These are phyloP conservation scores for Aquilaria agallochum DNA, from an alignment of 441 rosid genomes.

Conservation along the genomic window DNA sequence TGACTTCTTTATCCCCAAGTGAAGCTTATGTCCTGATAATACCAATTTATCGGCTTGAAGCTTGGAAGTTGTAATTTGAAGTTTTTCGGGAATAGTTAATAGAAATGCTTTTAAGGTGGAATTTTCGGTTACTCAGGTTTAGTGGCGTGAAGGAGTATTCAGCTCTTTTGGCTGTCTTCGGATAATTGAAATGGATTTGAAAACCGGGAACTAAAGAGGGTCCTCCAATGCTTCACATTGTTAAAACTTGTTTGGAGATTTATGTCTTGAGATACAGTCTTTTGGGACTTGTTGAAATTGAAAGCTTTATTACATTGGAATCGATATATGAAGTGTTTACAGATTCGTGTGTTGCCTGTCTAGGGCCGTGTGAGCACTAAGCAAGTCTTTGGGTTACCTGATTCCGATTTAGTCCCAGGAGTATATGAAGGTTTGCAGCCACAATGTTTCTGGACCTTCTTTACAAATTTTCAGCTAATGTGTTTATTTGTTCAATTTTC, in stretches of 20 bases:
- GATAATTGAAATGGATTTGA: background rate
- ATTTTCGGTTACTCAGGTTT: too few relatives aligned
- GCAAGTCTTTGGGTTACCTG: slow-evolving; percentile 78
- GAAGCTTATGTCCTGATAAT: too few relatives aligned
- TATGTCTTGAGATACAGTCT: background rate
- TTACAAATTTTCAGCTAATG: too few relatives aligned
- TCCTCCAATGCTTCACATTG: background rate
- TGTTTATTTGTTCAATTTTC: background rate
- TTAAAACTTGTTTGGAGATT: background rate
- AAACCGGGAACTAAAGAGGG: background rate
- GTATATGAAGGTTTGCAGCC: slow-evolving; percentile 74
- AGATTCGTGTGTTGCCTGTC: background rate
- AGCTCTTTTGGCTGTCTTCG: too few relatives aligned
- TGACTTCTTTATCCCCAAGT: slow-evolving; percentile 10
- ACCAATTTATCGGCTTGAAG: too few relatives aligned
- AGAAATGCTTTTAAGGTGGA: too few relatives aligned
- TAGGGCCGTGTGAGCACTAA: slow-evolving; percentile 88
- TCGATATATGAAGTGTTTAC: background rate
- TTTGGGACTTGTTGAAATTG: background rate
- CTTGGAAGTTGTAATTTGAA: too few relatives aligned
- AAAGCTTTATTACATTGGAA: background rate
- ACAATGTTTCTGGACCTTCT: background rate
- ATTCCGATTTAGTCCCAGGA: slow-evolving; percentile 92
- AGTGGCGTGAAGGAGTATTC: too few relatives aligned
- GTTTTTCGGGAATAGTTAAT: too few relatives aligned